Evolutionary conservation across 2,329 filamentous ascomycete species (phyloP), one percentile per base, ranked within the genome.

Genomic region (Bipolaris cookei): DNA sequence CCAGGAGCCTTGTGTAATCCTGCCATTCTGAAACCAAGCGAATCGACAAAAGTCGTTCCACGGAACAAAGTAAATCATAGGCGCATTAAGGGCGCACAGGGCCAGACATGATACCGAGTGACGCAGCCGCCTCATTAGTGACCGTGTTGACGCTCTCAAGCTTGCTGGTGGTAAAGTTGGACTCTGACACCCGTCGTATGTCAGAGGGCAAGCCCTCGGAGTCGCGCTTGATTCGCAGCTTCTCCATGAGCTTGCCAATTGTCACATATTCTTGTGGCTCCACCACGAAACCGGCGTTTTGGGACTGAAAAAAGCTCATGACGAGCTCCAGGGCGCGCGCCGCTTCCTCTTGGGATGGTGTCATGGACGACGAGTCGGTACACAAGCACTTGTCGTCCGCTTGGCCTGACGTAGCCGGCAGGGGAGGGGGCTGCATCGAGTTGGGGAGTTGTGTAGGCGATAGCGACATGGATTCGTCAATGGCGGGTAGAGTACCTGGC

Each of bases 231-330:
- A 96, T 80, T 58, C 90, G 87, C 28, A 97, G 82, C 77, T 94
- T 96, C 76, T 96, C 90, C 74, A 93, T 94, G 62, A 97, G 79
- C 72, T 92, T 91, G 16, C 91, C 83, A 45, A 97, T 87, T 3
- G 87, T 86, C 62, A 90, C 76, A 73, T 89, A 93, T 62, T 97
- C 93, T 67, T 86, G 85, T 44, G 91, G 85, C 69, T 95, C 90
- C 14, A 91, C 86, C 14, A 90, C 86, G 30, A 92, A 84, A 1
- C 87, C 88, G 20, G 76, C 80, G 0, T 88, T 86, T 64, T 90
- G 85, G 58, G 88, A 87, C 66, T 91, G 85, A 73, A 97, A 90
- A 71, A 94, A 97, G 58, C 79, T 88, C 73, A 96, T 84, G 18
- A 97, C 86, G 2, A 93, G 88, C 68, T 94, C 89, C 4, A 96